Base-by-base conservation (phyloP, 768 basidiomycete species). In the Multifurca ochricompacta region DNA sequence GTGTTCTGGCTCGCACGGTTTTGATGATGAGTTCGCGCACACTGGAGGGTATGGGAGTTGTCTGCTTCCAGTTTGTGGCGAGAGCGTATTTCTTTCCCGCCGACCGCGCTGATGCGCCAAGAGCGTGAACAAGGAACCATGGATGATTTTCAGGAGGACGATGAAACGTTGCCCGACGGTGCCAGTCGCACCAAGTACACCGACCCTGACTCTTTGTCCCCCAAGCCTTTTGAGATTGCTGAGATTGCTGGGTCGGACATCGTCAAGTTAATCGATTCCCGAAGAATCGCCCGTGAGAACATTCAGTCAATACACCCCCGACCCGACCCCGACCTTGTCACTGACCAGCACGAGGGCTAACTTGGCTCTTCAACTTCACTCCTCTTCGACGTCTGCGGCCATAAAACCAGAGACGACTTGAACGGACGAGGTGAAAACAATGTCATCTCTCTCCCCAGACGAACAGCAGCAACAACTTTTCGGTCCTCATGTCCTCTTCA, bases 111-210 rank as follows among this genome's bases (percentile, higher is more conserved):
- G 91, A 95, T 39, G 96, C 96, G 36, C 94, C 95, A 37, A 99
- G 79, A 0, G 81, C 84, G 67, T 86, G 83, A 61, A 97, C 76
- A 55, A 74, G 72, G 70, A 99, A 97, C 82, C 86, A 97, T 0
- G 95, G 93, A 66, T 99, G 96, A 6, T 73, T 66, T 4, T 90
- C 75, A 44, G 85, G 44, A 97, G 82, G 46, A 82, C 77, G 69
- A 98, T 87, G 69, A 98, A 99, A 36, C 93, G 81, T 70, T 98
- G 95, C 21, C 95, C 94, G 45, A 97, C 95, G 43, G 91, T 96
- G 53, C 95, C 91, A 0, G 91, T 94, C 1, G 91, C 91, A 30
- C 91, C 91, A 8, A 93, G 75, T 43, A 94, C 73, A 56, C 89
- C 91, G 55, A 94, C 87, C 40, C 71, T 74, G 59, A 75, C 64